A percentile compares a stretch with the other conserved stretches of the same genome.
phyloP scores from a whole-genome alignment of 257 asterid species.

The Scutellaria baicalensis region DNA sequence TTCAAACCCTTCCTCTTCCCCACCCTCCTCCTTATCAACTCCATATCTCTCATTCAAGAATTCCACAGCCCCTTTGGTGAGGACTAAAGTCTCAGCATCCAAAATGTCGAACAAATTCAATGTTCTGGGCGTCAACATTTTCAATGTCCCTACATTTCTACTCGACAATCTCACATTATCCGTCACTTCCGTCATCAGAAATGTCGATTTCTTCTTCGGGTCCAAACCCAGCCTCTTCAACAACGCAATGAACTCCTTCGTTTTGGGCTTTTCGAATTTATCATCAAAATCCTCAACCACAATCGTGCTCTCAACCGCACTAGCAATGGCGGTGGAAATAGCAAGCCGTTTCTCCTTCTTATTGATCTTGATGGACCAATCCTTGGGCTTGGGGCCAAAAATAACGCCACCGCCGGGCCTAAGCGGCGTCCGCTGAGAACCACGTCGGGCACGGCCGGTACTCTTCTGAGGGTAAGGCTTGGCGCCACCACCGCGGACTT shows the following conservation, averaged over 20 bases:
- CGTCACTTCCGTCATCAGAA: constrained; percentile 66
- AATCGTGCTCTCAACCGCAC: constrained; percentile 63
- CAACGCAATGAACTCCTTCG: constrained; percentile 73
- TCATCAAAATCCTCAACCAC: constrained; percentile 80
- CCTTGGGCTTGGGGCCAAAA: constrained; percentile 94
- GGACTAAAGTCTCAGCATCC: constrained; percentile 73
- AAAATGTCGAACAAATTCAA: constrained; percentile 81
- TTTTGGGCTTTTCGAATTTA: constrained; percentile 76
- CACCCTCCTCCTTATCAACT: constrained; percentile 25
- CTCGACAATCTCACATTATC: constrained; percentile 69
- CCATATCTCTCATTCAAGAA: constrained; percentile 87
- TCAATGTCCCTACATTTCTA: constrained; percentile 71
- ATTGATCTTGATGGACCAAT: constrained; percentile 85
- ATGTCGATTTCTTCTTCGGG: constrained; percentile 75
- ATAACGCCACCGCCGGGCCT: constrained; percentile 96
- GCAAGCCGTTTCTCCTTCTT: constrained; percentile 86
- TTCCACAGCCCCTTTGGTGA: constrained; percentile 69
- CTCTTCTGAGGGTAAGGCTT: constrained; percentile 89
- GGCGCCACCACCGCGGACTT: constrained; percentile 87
- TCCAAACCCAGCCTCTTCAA: constrained; percentile 80
- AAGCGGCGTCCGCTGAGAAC: constrained; percentile 84
- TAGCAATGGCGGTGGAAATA: constrained; percentile 74
- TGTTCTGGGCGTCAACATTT: constrained; percentile 88
- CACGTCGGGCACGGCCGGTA: constrained; percentile 89
- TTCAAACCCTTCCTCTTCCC: constrained; percentile 44